Percentiles rank a stretch among this genome's conserved stretches.
phyloP scores from a whole-genome alignment of 2,329 filamentous ascomycete species.

The Talaromyces sp. region DNA sequence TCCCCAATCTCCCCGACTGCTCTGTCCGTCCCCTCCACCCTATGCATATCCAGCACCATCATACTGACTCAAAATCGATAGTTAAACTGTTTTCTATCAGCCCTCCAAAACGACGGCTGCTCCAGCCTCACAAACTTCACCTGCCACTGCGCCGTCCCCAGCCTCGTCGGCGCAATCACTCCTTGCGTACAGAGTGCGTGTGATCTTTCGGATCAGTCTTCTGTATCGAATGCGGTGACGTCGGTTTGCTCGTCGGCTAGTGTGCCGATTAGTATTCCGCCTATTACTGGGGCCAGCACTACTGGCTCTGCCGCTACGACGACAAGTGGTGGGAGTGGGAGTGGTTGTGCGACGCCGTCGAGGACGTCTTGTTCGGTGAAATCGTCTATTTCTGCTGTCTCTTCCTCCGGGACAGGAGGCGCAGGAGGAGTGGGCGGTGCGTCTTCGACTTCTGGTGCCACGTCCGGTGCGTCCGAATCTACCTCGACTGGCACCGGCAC shows the following conservation, averaged over 20 bases:
- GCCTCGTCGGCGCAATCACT: slow-evolving; percentile 42
- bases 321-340: background rate
- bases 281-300: slow-evolving; percentile 24
- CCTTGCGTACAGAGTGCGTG: slow-evolving; percentile 51
- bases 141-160: slow-evolving; percentile 50
- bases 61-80: background rate
- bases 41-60: background rate
- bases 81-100: slow-evolving; percentile 48
- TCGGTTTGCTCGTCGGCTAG: slow-evolving; percentile 37
- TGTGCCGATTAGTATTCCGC: slow-evolving; percentile 36
- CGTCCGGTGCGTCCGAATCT: slow-evolving; percentile 18
- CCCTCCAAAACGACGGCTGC: slow-evolving; percentile 48
- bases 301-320: background rate
- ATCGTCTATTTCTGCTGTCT: background rate
- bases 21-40: slow-evolving; percentile 39
- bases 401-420: background rate
- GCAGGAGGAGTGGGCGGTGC: background rate
- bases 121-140: slow-evolving; percentile 48
- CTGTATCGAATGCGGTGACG: slow-evolving; percentile 38
- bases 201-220: slow-evolving; percentile 37
- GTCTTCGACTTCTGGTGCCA: background rate
- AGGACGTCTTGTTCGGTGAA: background rate
- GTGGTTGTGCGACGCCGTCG: background rate
- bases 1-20: slow-evolving; percentile 47
- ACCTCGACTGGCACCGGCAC: background rate